A percentile compares a stretch with the other conserved stretches of the same genome.
Conservation (phyloP, 2,329 filamentous ascomycete genomes). For the Aspergillus sp. region DNA sequence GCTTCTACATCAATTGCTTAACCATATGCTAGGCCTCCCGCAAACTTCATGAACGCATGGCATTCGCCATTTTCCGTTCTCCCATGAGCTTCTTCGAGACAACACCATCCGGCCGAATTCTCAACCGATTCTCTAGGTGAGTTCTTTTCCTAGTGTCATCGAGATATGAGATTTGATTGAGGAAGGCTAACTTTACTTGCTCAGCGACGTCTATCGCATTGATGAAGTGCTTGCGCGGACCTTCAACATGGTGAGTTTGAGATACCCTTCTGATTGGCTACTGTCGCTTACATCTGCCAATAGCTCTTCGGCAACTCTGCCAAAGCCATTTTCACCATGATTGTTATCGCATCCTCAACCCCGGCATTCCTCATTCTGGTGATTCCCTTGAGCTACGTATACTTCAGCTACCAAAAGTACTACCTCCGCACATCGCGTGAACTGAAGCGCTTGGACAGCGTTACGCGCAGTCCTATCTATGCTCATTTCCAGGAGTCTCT, state of each 20-base stretch:
- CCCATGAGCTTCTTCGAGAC: slow-evolving; percentile 99
- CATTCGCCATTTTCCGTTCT: slow-evolving; percentile 92
- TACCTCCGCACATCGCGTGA: slow-evolving; percentile 95
- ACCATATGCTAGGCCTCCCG: slow-evolving; percentile 69
- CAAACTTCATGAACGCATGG: slow-evolving; percentile 96
- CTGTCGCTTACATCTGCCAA: slow-evolving; percentile 17
- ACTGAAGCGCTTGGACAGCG: slow-evolving; percentile 91
- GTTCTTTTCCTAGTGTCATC: slow-evolving; percentile 30
- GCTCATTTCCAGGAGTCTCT: slow-evolving; percentile 98
- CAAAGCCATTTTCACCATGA: slow-evolving; percentile 77
- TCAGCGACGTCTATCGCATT: slow-evolving; percentile 62
- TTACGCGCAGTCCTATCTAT: slow-evolving; percentile 93
- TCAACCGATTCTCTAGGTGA: slow-evolving; percentile 92
- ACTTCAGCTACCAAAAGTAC: slow-evolving; percentile 94
- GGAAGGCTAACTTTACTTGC: slow-evolving; percentile 3
- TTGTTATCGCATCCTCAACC: slow-evolving; percentile 78
- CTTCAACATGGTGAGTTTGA: slow-evolving; percentile 78
- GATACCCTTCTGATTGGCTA: slow-evolving; percentile 7
- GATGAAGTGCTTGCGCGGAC: slow-evolving; percentile 93
- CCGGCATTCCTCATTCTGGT: slow-evolving; percentile 81
- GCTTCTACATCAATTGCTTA: slow-evolving; percentile 9
- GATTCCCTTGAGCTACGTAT: slow-evolving; percentile 75
- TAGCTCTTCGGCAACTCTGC: slow-evolving; percentile 72
- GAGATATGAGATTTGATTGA: not conserved
- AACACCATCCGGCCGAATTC: slow-evolving; percentile 90